A percentile compares a stretch with the other conserved stretches of the same genome.
Evolutionary conservation across 352 stramenopile genomes (phyloP).

Genomic region (Phytophthora rubi): DNA sequence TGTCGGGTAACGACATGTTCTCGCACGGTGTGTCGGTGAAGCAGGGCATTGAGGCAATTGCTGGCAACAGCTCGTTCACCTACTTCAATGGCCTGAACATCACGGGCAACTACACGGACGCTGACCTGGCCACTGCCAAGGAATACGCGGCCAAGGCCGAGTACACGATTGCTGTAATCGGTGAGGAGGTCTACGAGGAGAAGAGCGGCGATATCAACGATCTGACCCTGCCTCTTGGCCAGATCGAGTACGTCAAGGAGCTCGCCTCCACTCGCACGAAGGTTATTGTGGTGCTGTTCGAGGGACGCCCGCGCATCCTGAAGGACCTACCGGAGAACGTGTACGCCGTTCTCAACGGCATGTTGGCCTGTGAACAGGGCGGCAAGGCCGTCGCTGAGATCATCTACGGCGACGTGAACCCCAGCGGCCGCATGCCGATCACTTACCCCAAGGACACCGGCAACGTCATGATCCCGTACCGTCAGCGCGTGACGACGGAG

Average conservation of each 20-base stretch:
- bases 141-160: conserved; percentile 35
- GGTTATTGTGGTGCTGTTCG: conserved; percentile 70
- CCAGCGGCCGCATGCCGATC: conserved; percentile 5
- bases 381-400: conserved; percentile 79
- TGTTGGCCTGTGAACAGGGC: conserved; percentile 69
- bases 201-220: conserved; percentile 80
- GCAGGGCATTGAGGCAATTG: conserved; percentile 41
- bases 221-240: conserved; percentile 30
- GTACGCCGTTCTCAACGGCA: conserved; percentile 64
- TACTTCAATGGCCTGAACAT: conserved; percentile 57
- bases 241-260: conserved; percentile 65
- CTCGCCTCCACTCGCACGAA: conserved; percentile 59
- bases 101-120: conserved; percentile 42
- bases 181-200: conserved; percentile 71
- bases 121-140: conserved; percentile 57
- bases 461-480: conserved; percentile 8
- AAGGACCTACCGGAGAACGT: conserved; percentile 43
- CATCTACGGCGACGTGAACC: conserved; percentile 56
- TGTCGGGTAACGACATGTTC: conserved; percentile 53
- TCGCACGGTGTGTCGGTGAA: conserved; percentile 54
- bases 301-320: conserved; percentile 70
- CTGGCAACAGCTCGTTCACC: conserved; percentile 14
- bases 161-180: conserved; percentile 70
- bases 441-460: conserved; percentile 5
- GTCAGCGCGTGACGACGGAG: neutral